Base-by-base conservation (phyloP, 345 rosid genomes). In the Balakata baccata region DNA sequence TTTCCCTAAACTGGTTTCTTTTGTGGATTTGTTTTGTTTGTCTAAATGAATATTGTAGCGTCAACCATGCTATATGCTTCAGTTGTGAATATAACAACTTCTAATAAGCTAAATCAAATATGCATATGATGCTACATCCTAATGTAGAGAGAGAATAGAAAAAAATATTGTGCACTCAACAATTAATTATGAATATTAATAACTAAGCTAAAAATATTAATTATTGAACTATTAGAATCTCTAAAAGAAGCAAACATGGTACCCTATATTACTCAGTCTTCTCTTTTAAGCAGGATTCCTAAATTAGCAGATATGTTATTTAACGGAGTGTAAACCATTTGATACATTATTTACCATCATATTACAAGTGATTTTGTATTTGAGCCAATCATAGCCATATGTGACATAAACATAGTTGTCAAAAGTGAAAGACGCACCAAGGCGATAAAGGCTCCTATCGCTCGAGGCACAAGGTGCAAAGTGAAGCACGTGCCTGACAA, bases 11-110 rank as follows among this genome's bases (percentile, higher is more conserved):
- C 37, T 43, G 54, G 13, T 39, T 43, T 73, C 54, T 53, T 60
- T 7, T 64, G 53, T 14, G 38, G 39, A 39, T 45, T 74, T 67
- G 50, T 22, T 34, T 61, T 72, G 6, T 67, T 14, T 72, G 37
- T 51, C 13, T 29, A 18, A 10, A 23, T 47, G 49, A 61, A 34
- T 72, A 6, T 17, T 23, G 65, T 61, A 61, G 68, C 7, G 0
- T 34, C 37, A 25, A 51, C 1, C 70, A 66, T 23, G 23, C 14
- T 13, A 46, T 22, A 58, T 49, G 11, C 41, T 23, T 6, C 53
- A 20, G 5, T 22, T 3, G 13, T 18, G 46, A 45, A 37, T 47
- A 23, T 23, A 58, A 4, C 25, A 49, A 17, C 12, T 25, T 67
- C 58, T 49, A 16, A n/a, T 50, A 1, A 38, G 6, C 58, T 10